Base-by-base conservation (phyloP, 306 rosid genomes). In the Echinosophora koreensis region DNA sequence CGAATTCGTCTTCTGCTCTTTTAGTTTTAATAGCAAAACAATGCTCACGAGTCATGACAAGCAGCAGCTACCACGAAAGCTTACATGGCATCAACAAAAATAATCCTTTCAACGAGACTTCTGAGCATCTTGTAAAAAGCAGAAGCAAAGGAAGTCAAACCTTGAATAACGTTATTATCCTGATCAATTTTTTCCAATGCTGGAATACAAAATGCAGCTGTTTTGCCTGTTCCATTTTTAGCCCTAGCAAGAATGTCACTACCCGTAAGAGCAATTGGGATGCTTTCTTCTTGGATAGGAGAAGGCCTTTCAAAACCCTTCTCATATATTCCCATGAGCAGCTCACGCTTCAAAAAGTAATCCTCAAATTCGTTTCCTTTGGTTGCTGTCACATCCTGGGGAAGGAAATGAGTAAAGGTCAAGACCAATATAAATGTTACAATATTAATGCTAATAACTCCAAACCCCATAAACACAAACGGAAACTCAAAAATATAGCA, bases 231-330 rank as follows among this genome's bases (percentile, higher is more conserved):
- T 79, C 99, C 99, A 78, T 95, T 95, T 84, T 95, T 95, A n/a
- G 99, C 99, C 79, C 99, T 86, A 47, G 99, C 99, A 74, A 96
- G 93, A 91, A 96, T 92, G 88, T 96, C 99, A 83, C 99, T 96
- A 52, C 99, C 98, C 56, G 98, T 96, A 82, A 96, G 88, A 65
- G 98, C 99, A 84, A 96, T 96, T 15, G 99, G 99, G 76, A 96
- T 96, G 80, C 99, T 92, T 87, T 92, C 99, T 85, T 96, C 99
- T 79, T 92, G 99, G 68, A 96, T 96, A 10, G 99, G 99, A 57
- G 99, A 96, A 9, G 99, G 99, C 74, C 98, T 91, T 84, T 96
- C 99, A 78, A 96, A 96, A 28, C 99, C 99, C 84, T 96, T 96
- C 91, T 96, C 99, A 56, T 92, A 96, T 74, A 96, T 92, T 86